Conservation (phyloP, 2,329 filamentous ascomycete genomes). For the Trichophaea hybrida region DNA sequence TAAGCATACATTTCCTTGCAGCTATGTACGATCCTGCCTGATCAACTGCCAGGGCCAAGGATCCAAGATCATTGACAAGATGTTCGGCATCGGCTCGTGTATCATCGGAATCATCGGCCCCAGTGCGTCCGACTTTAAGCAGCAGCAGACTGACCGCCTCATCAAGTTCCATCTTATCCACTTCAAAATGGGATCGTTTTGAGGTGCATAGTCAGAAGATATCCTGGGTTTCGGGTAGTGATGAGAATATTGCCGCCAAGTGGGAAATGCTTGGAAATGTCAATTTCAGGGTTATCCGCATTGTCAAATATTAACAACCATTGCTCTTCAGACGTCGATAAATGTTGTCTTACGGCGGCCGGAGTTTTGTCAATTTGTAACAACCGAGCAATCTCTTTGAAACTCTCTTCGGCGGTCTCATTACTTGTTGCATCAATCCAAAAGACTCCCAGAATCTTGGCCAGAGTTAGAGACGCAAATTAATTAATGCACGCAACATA, state of each 20-base stretch:
- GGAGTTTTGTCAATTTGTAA: slow-evolving; percentile 19
- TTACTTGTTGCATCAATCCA: slow-evolving; percentile 23
- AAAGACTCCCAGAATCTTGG: slow-evolving; percentile 29
- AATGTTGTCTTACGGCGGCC: slow-evolving; percentile 24
- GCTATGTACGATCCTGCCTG: slow-evolving; percentile 9
- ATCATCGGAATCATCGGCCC: neutral
- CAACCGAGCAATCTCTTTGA: slow-evolving; percentile 17
- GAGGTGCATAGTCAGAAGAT: neutral
- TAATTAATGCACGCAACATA: no score
- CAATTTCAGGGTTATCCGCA: slow-evolving; percentile 31
- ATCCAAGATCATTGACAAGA: slow-evolving; percentile 2
- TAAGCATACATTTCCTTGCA: neutral
- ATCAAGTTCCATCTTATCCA: slow-evolving; percentile 1
- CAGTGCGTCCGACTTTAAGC: neutral
- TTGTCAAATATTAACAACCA: slow-evolving; percentile 35
- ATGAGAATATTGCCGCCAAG: slow-evolving; percentile 20
- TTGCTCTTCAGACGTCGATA: slow-evolving; percentile 20
- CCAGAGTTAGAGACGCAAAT: neutral
- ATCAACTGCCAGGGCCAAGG: slow-evolving; percentile 8
- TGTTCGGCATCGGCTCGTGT: neutral
- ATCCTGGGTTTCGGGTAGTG: slow-evolving; percentile 32
- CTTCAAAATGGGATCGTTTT: neutral
- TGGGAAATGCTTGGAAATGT: slow-evolving; percentile 28
- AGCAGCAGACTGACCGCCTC: slow-evolving; percentile 4
- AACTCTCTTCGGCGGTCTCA: slow-evolving; percentile 15